These are phyloP conservation scores for Colletotrichum viniferum DNA, from an alignment of 2,329 filamentous ascomycete species.

Conservation along the genomic window DNA sequence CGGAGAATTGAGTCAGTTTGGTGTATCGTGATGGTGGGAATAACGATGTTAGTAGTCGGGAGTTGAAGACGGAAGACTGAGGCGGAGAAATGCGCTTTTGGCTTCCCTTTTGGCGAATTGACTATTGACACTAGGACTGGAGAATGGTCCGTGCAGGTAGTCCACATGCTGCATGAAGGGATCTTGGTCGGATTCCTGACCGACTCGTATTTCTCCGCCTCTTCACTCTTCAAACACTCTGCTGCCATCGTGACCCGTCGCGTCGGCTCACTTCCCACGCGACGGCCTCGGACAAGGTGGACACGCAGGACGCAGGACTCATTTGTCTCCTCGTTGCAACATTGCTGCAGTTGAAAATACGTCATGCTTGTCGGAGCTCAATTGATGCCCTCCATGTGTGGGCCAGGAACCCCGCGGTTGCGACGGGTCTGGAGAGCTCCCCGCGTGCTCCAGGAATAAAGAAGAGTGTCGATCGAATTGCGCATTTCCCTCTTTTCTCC, in stretches of 20 bases:
- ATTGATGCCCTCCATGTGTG: not conserved
- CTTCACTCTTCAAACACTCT: not conserved
- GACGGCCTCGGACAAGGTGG: not conserved
- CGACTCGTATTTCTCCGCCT: conserved; percentile 11
- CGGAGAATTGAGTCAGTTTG: conserved; percentile 19
- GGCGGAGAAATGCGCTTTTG: conserved; percentile 6
- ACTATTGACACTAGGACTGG: not conserved
- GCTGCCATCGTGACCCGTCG: not conserved
- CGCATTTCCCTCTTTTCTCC: not conserved
- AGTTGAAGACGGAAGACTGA: not conserved
- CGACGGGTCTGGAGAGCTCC: not conserved
- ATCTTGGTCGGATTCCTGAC: not conserved
- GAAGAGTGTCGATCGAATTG: not conserved
- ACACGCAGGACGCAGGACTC: not conserved
- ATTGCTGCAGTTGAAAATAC: not conserved
- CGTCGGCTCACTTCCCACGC: not conserved
- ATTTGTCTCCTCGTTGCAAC: not conserved
- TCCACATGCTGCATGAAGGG: not conserved
- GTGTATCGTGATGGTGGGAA: not conserved
- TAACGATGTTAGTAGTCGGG: not conserved
- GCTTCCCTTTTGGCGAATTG: not conserved
- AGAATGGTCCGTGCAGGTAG: not conserved
- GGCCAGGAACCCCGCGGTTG: conserved; percentile 5
- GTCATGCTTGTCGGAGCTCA: not conserved
- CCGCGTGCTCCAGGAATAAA: not conserved